A percentile compares a stretch with the other conserved stretches of the same genome.
Evolutionary conservation across 495 filamentous ascomycete genomes (phyloP).

Genomic region (Penicillium malachiteum): DNA sequence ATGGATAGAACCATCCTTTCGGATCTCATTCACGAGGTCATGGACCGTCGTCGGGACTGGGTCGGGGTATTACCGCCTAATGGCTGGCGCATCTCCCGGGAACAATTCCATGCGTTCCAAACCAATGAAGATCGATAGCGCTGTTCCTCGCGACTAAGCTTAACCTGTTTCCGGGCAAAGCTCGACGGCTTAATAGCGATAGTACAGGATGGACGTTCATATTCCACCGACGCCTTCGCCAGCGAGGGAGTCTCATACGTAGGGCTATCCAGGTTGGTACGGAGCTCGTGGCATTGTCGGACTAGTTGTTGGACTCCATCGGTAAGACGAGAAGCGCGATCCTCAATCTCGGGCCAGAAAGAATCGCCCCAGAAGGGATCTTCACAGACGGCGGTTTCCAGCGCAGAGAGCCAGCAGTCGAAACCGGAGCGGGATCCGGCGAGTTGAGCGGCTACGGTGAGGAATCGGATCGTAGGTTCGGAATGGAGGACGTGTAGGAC

Average conservation of each 20-base stretch:
- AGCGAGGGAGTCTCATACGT: conserved; percentile 23
- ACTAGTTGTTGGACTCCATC: conserved; percentile 55
- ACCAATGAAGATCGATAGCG: conserved; percentile 24
- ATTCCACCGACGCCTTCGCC: conserved; percentile 17
- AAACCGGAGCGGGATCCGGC: conserved; percentile 50
- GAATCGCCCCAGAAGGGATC: conserved; percentile 59
- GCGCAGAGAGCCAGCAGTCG: conserved; percentile 53
- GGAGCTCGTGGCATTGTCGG: conserved; percentile 52
- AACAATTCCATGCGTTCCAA: conserved; percentile 29
- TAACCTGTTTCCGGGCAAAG: conserved; percentile 32
- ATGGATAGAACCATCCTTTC: background rate
- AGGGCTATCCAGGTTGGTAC: conserved; percentile 27
- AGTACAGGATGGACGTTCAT: conserved; percentile 21
- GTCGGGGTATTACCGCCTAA: conserved; percentile 16
- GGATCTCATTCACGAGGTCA: conserved; percentile 23
- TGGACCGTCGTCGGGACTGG: conserved; percentile 25
- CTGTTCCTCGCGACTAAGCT: conserved; percentile 35
- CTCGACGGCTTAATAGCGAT: conserved; percentile 33
- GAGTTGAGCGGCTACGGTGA: conserved; percentile 54
- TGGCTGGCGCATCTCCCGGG: conserved; percentile 24
- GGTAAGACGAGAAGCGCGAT: conserved; percentile 50
- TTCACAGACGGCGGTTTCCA: conserved; percentile 51
- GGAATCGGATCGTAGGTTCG: conserved; percentile 59
- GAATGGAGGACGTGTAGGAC: conserved; percentile 54
- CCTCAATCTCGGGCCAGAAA: conserved; percentile 55